phyloP scores from a whole-genome alignment of 2,329 filamentous ascomycete genomes.

The Claviceps paspali region DNA sequence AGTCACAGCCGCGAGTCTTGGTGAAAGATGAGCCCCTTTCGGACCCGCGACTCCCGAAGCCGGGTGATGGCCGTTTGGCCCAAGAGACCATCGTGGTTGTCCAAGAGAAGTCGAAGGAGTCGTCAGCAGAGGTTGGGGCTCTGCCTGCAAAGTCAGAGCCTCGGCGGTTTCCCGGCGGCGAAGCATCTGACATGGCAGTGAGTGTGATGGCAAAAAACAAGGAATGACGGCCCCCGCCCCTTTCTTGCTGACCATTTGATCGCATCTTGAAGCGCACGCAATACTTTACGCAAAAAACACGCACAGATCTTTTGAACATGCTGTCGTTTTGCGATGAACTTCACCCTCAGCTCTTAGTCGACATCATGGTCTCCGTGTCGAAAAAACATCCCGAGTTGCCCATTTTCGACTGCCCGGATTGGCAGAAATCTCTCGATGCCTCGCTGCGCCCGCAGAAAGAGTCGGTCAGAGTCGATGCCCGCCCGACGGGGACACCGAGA shows the following conservation, averaged over 20 bases:
- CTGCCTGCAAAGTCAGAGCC: slow-evolving; percentile 20
- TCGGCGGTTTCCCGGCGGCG: slow-evolving; percentile 23
- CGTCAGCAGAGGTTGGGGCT: slow-evolving; percentile 16
- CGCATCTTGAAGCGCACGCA: slow-evolving; percentile 16
- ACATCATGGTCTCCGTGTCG: slow-evolving; percentile 27
- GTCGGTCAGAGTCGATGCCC: slow-evolving; percentile 3
- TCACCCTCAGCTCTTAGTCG: slow-evolving; percentile 24
- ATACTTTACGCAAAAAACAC: slow-evolving; percentile 24
- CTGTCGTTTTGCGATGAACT: slow-evolving; percentile 26
- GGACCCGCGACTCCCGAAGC: background rate
- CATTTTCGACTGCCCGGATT: slow-evolving; percentile 26
- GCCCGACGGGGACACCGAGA: slow-evolving; percentile 12
- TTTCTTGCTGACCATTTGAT: too few species aligned
- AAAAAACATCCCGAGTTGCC: slow-evolving; percentile 26
- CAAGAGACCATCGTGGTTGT: slow-evolving; percentile 14
- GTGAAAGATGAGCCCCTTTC: background rate
- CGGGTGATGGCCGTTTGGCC: slow-evolving; percentile 5
- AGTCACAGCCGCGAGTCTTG: background rate
- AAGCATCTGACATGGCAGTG: slow-evolving; percentile 20
- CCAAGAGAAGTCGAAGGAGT: slow-evolving; percentile 17
- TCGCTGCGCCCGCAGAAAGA: slow-evolving; percentile 3
- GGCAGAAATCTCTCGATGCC: slow-evolving; percentile 13
- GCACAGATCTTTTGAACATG: slow-evolving; percentile 24
- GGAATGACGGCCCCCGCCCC: too few species aligned
- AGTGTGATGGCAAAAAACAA: slow-evolving; percentile 13